Conservation (phyloP, 2,329 filamentous ascomycete genomes). For the Helotiales sp. region DNA sequence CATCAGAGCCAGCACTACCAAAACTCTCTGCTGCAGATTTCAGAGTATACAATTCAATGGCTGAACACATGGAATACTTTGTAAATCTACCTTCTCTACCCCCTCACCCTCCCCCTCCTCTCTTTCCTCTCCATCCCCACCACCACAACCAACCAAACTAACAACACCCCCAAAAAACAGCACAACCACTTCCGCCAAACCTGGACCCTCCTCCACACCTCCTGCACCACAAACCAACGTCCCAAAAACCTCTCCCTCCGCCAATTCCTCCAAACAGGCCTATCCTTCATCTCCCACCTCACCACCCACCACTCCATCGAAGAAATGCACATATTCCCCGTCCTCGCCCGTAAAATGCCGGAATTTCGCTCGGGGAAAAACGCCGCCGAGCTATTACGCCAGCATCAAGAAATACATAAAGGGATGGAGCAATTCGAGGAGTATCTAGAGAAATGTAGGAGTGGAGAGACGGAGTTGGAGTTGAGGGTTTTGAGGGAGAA, state of each 20-base stretch:
- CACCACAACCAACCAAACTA: not conserved
- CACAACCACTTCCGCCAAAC: slow-evolving; percentile 74
- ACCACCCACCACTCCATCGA: slow-evolving; percentile 80
- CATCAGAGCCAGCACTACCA: slow-evolving; percentile 38
- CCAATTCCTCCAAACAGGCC: slow-evolving; percentile 66
- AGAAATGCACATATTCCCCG: slow-evolving; percentile 77
- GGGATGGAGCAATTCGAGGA: slow-evolving; percentile 68
- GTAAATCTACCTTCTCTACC: slow-evolving; percentile 40
- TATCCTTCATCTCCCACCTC: slow-evolving; percentile 72
- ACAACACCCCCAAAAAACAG: slow-evolving; percentile 40
- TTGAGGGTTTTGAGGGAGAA: slow-evolving; percentile 62
- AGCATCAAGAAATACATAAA: slow-evolving; percentile 77
- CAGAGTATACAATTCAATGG: slow-evolving; percentile 59
- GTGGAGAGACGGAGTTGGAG: slow-evolving; percentile 61
- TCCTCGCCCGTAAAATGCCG: slow-evolving; percentile 75
- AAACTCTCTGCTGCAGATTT: slow-evolving; percentile 59
- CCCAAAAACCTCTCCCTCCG: slow-evolving; percentile 64
- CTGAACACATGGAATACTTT: slow-evolving; percentile 63
- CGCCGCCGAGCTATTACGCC: slow-evolving; percentile 65
- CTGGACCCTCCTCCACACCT: slow-evolving; percentile 71
- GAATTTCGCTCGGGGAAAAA: slow-evolving; percentile 58
- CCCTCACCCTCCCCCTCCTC: not conserved
- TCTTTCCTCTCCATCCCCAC: not conserved
- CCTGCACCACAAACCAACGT: slow-evolving; percentile 59
- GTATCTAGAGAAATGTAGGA: slow-evolving; percentile 63